These are phyloP conservation scores for Stellera chamaejasme DNA, from an alignment of 345 rosid species.

Conservation along the genomic window DNA sequence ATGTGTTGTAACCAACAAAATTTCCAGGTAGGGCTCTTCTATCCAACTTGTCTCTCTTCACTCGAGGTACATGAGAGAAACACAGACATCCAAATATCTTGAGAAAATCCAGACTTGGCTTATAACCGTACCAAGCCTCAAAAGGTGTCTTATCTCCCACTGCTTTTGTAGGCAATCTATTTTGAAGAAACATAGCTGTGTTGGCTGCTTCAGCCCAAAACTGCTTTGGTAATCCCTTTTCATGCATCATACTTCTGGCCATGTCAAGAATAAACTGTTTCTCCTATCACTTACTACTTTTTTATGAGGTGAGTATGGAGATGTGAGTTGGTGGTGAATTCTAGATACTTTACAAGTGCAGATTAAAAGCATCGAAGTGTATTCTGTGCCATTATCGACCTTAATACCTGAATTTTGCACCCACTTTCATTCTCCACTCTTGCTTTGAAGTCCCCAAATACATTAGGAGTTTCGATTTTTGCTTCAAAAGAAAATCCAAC, in stretches of 20 bases:
- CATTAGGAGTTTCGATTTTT: not conserved
- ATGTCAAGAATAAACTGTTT: not conserved
- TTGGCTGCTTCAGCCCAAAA: not conserved
- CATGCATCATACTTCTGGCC: not conserved
- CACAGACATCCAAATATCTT: not conserved
- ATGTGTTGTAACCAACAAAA: too few species aligned
- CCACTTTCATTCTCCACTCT: conserved; percentile 5
- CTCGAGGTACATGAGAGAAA: not conserved
- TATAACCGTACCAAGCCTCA: not conserved
- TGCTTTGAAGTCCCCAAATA: not conserved
- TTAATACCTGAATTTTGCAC: not conserved
- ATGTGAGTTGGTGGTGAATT: conserved; percentile 1
- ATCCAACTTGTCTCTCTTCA: not conserved
- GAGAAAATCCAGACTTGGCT: not conserved
- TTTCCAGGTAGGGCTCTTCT: not conserved
- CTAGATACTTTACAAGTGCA: conserved; percentile 2
- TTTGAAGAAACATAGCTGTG: not conserved
- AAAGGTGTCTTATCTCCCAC: not conserved
- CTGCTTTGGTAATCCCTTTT: not conserved
- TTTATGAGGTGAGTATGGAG: conserved; percentile 1
- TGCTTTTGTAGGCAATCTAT: not conserved
- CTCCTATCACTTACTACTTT: not conserved
- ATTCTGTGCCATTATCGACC: conserved; percentile 8
- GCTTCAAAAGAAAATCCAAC: not conserved
- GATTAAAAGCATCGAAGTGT: not conserved